Base-by-base conservation (phyloP, 306 rosid species). In the Hippophae rhamnoides region DNA sequence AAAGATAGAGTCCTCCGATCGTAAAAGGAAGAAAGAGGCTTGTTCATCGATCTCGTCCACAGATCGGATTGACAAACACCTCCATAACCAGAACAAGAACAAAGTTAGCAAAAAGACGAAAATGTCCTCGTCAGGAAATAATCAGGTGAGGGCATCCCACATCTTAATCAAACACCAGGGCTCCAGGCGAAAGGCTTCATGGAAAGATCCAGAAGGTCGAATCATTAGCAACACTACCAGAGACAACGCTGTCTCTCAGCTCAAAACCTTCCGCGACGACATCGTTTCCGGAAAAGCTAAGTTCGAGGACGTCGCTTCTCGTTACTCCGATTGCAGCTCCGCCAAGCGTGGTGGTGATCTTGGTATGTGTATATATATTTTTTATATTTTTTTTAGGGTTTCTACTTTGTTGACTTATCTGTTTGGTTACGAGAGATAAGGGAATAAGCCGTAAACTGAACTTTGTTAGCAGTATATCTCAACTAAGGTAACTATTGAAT, bases 261-360 rank as follows among this genome's bases (percentile, higher is more conserved):
- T 92, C 53, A 73, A 72, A 57, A 68, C 70, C 58, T 47, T 85
- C 31, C 86, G 82, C 0, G 88, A 83, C 7, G 99, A 88, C 78
- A 82, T 92, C 74, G 62, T 82, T 59, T 76, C 97, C 5, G 97
- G 90, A 40, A 88, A 88, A 78, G 76, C 69, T 14, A 80, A 67
- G 41, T 92, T 92, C 47, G 86, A 84, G 47, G 93, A 84, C 10
- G 38, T 86, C 47, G 96, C 99, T 7, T 54, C 96, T 70, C 88
- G 86, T 18, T 43, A 62, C 78, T 92, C 99, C 43, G 99, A 92
- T 74, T 92, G 99, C 69, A 88, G 86, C 82, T 88, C 96, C 55
- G 95, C 99, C 75, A 92, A 92, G 73, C 96, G 97, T 11, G 95
- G 90, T 47, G 99, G 99, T 38, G 99, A 92, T 80, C 93, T 92